phyloP scores from a whole-genome alignment of 306 rosid genomes.

The Sechiopsis laciniata region DNA sequence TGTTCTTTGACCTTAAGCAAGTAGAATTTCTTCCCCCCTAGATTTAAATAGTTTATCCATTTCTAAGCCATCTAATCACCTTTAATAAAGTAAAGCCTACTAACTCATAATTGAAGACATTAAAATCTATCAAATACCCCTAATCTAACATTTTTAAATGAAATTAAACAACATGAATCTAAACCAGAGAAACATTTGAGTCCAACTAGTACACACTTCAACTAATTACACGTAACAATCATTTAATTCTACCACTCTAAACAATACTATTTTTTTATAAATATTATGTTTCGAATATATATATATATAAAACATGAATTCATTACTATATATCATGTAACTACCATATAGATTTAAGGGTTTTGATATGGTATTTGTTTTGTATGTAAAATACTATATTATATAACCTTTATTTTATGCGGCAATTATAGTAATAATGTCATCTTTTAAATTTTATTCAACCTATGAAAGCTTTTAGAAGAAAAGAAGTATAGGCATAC shows the following conservation, averaged over 20 bases:
- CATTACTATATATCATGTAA: background rate
- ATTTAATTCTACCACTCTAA: no score
- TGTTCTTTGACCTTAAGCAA: conserved; percentile 20
- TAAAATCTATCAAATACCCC: background rate
- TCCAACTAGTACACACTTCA: no score
- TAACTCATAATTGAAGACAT: conserved; percentile 7
- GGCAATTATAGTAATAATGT: no score
- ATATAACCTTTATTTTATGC: background rate
- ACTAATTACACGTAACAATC: no score
- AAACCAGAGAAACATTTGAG: no score
- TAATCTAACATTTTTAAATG: background rate
- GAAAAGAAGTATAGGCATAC: no score
- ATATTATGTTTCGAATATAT: no score
- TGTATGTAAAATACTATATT: background rate
- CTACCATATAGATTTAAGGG: background rate
- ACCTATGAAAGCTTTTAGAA: no score
- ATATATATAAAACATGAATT: no score
- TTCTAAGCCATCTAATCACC: conserved; percentile 9
- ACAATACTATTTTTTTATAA: no score
- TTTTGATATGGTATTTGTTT: background rate
- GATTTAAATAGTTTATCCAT: conserved; percentile 16
- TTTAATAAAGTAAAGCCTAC: conserved; percentile 15
- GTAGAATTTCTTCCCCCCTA: conserved; percentile 5
- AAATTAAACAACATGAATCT: background rate
- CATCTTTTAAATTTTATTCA: no score